These are phyloP conservation scores for Calocybe gangraenosa DNA, from an alignment of 768 basidiomycete genomes.

Conservation along the genomic window DNA sequence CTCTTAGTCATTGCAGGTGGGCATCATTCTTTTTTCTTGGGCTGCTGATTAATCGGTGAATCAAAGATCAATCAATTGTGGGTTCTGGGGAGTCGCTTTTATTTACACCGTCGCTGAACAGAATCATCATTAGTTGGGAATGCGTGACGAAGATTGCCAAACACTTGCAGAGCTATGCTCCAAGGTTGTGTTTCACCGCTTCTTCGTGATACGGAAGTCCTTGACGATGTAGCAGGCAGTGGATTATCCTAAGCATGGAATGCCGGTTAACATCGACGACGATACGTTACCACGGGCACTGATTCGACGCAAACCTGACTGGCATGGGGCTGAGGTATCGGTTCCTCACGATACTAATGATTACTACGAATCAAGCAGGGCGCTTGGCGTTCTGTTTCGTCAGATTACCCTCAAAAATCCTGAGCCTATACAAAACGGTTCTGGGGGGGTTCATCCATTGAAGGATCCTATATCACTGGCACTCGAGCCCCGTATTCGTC, in stretches of 20 bases:
- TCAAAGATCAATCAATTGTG: conserved; percentile 68
- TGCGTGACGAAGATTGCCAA: conserved; percentile 52
- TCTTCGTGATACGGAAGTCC: background rate
- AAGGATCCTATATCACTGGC: conserved; percentile 36
- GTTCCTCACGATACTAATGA: conserved; percentile 47
- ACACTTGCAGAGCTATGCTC: conserved; percentile 59
- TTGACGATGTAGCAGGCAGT: conserved; percentile 44
- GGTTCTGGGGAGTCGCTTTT: background rate
- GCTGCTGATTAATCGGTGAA: background rate
- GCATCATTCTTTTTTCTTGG: conserved; percentile 15
- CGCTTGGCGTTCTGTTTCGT: conserved; percentile 71
- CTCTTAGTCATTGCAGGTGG: conserved; percentile 69
- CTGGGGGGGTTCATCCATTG: conserved; percentile 13
- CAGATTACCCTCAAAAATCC: conserved; percentile 45
- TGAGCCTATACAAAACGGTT: conserved; percentile 18
- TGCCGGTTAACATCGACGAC: conserved; percentile 49
- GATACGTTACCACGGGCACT: conserved; percentile 45
- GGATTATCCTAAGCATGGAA: conserved; percentile 78
- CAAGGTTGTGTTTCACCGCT: conserved; percentile 26
- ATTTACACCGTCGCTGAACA: too few relatives aligned
- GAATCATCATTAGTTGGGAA: conserved; percentile 45
- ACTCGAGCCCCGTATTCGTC: conserved; percentile 27
- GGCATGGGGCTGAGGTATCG: conserved; percentile 62
- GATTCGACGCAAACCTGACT: conserved; percentile 74
- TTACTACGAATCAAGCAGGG: conserved; percentile 68